Evolutionary conservation across 345 rosid genomes (phyloP).

Genomic region (Euphorbia pulcherrima): DNA sequence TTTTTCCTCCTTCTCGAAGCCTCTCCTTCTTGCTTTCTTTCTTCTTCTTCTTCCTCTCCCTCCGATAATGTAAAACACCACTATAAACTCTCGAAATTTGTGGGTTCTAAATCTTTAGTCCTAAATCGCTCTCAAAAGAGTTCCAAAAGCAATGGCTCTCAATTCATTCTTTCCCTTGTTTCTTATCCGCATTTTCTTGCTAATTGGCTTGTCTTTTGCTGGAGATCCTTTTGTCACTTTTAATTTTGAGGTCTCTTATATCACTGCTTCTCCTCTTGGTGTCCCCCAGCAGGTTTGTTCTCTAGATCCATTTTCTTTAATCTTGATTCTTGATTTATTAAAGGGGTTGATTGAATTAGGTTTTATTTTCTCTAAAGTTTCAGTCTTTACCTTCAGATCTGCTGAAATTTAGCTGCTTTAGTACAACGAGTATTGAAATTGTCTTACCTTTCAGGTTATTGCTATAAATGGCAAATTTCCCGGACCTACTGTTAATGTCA

Average conservation of each 20-base stretch:
- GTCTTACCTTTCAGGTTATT: conserved; percentile 65
- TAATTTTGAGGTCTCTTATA: conserved; percentile 79
- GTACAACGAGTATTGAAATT: conserved; percentile 11
- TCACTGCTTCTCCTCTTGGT: conserved; percentile 95
- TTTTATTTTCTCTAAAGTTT: conserved; percentile 32
- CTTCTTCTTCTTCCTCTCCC: background rate
- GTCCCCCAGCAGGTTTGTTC: conserved; percentile 78
- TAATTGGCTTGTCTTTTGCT: conserved; percentile 48
- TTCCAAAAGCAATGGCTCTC: conserved; percentile 44
- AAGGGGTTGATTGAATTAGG: conserved; percentile 18
- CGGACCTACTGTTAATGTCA: conserved; percentile 81
- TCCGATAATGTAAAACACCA: conserved; percentile 41
- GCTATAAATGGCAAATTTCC: conserved; percentile 91
- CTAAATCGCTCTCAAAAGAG: background rate
- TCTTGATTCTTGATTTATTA: conserved; percentile 20
- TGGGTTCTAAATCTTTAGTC: conserved; percentile 14
- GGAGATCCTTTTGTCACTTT: conserved; percentile 66
- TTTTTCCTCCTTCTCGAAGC: background rate
- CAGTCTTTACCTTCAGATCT: conserved; percentile 49
- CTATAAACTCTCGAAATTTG: background rate
- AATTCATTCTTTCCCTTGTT: conserved; percentile 38
- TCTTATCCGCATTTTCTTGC: conserved; percentile 49
- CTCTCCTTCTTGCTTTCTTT: conserved; percentile 12
- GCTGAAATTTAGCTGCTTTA: conserved; percentile 16
- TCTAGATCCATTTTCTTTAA: conserved; percentile 26